Evolutionary conservation across 2,329 filamentous ascomycete species (phyloP), one percentile per base, ranked within the genome.

Genomic region (Sarocladium oryzae): DNA sequence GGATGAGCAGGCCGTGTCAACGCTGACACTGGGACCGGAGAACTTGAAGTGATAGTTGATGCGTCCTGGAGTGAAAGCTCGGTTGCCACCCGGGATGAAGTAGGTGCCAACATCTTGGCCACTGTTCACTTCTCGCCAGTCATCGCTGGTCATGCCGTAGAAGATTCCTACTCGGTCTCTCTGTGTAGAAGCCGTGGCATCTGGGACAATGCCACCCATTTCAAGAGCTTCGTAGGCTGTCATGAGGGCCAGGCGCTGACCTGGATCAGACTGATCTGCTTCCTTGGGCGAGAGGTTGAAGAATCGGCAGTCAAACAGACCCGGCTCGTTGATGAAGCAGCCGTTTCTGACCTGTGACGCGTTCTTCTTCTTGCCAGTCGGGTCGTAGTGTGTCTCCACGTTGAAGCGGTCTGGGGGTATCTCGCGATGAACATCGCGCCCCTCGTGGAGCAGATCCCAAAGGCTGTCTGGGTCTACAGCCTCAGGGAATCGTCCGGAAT

Each of bases 241-340:
- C 20, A 81, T 75, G 2, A 86, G 67, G 2, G 80, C 77, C 23
- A 85, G 66, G 57, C 83, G 74, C 60, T 84, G 82, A 69, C 82
- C 82, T 1, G 83, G 82, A 61, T 86, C 82, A 5, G 80, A 83
- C 56, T 56, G 33, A 53, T 59, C 75, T 24, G 84, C 83, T 65
- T 86, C 84, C 55, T 81, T 77, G 8, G 83, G 82, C 50, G 81
- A 85, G 77, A 86, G 85, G 64, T 84, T 84, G 75, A 86, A 86
- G 69, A 86, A 86, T 1, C 77, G 71, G 23, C 81, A 77, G 56
- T 86, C 83, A 59, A 86, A 86, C 26, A 81, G 70, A 52, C 79
- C 80, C 0, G 82, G 81, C 57, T 84, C 74, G 43, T 84, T 77
- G 52, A 85, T 78, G 68, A 82, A 61, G 55, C 60, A 61, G 13